These are phyloP conservation scores for Lachancea quebecensis DNA, from an alignment of 805 yeast species.

Conservation along the genomic window DNA sequence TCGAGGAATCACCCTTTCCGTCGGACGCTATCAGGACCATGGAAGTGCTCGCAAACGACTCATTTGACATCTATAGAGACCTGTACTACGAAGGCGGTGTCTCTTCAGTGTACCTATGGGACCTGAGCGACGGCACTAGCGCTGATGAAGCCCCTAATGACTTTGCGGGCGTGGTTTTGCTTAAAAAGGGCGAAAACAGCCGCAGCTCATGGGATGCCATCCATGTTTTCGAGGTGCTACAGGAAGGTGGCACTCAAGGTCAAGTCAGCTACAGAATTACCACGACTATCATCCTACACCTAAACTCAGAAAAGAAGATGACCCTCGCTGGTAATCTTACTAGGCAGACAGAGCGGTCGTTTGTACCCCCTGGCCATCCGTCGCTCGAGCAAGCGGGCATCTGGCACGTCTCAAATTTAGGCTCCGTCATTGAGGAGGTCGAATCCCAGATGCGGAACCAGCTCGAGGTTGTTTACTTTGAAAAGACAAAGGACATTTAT, in stretches of 20 bases:
- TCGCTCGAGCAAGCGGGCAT: neutral
- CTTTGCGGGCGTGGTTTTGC: conserved; percentile 86
- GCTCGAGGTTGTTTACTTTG: conserved; percentile 90
- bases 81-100: conserved; percentile 93
- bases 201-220: conserved; percentile 83
- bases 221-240: conserved; percentile 77
- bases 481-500: conserved; percentile 84
- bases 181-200: conserved; percentile 50
- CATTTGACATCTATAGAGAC: conserved; percentile 89
- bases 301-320: conserved; percentile 36
- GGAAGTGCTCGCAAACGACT: conserved; percentile 78
- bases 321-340: conserved; percentile 77
- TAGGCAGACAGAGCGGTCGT: conserved; percentile 63
- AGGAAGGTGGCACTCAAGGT: conserved; percentile 16
- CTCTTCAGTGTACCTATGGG: conserved; percentile 89
- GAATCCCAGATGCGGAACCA: conserved; percentile 82
- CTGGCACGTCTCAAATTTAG: conserved; percentile 74
- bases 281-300: conserved; percentile 77
- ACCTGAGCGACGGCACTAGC: conserved; percentile 45
- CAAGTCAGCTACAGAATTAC: conserved; percentile 62
- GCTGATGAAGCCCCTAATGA: conserved; percentile 16
- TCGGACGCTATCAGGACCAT: conserved; percentile 57
- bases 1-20: conserved; percentile 71
- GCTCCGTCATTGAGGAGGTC: conserved; percentile 77
- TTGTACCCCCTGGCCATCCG: conserved; percentile 32